Evolutionary conservation across 169 alveolate genomes (phyloP), one percentile per base, ranked within the genome.

Genomic region (Amoebophrya sp.): DNA sequence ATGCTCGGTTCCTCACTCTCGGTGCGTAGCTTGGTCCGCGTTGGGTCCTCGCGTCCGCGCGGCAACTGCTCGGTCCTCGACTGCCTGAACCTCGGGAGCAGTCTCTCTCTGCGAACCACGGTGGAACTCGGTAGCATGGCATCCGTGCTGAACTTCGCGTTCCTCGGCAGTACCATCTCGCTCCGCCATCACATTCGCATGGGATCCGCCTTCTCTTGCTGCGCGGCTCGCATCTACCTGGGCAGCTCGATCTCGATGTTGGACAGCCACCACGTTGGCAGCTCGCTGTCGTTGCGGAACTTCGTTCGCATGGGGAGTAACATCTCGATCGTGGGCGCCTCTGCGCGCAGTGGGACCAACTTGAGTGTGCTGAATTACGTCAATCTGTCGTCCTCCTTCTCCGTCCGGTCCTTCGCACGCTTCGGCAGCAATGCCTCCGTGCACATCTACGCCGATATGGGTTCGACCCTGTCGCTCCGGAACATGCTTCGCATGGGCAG

Each of bases 1-100:
- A 3, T 35, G 38, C n/a, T 89, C 77, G 91, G 91, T 7, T 89
- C 91, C 91, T 33, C 91, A 25, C 77, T 89, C 39, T 89, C 91
- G 39, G 10, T 89, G 77, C 40, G 91, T 10, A 23, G 77, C 91
- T 40, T 40, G 32, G 91, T 39, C 39, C 90, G 90, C 39, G 23
- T 77, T 29, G 90, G 90, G 1, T 77, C 90, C 18, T 77, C 90
- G n/a, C 90, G 90, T 29, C 90, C 33, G 23, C 41, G 90, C 1
- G 90, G 90, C 40, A 0, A 29, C 40, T 33, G 29, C 0, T n/a
- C 41, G 41, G 40, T 77, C 23, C 90, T 77, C 39, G 40, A 35
- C 40, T n/a, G 90, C 23, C 14, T 77, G 40, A 12, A n/a, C 47
- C 39, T 12, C 40, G 90, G 90, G 14, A 77, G 90, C 33, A 77